phyloP scores from a whole-genome alignment of 169 alveolate species.

The Eimeria praecox region DNA sequence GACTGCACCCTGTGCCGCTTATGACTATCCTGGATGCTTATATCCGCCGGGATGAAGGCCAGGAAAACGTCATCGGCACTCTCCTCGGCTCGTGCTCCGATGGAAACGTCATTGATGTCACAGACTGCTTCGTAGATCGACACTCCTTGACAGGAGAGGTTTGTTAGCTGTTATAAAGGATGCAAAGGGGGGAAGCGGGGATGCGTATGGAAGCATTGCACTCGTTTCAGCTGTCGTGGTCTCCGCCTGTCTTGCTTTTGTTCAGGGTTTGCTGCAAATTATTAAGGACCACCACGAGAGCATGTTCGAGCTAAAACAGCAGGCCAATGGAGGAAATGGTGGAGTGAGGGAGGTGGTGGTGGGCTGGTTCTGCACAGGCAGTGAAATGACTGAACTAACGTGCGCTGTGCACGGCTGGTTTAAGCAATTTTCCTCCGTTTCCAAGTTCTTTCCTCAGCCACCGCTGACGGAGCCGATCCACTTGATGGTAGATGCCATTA shows the following conservation, averaged over 20 bases:
- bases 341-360: constrained; percentile 95
- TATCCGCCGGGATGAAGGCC: constrained; percentile 94
- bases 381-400: constrained; percentile 94
- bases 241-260: neutral
- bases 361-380: constrained; percentile 93
- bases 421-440: constrained; percentile 91
- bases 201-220: neutral
- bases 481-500: constrained; percentile 93
- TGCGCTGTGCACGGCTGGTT: constrained; percentile 97
- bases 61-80: constrained; percentile 94
- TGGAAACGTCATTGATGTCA: constrained; percentile 92
- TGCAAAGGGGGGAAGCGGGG: neutral
- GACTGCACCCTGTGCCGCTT: constrained; percentile 94
- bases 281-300: constrained; percentile 95
- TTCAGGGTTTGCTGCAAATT: constrained; percentile 93
- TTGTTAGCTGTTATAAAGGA: neutral
- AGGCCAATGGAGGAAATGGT: constrained; percentile 92
- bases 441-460: constrained; percentile 94
- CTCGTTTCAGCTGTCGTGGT: too few relatives aligned
- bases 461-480: constrained; percentile 94
- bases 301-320: constrained; percentile 94
- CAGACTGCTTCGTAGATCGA: constrained; percentile 96
- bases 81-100: constrained; percentile 92
- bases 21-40: constrained; percentile 94
- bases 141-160: constrained; percentile 95